Base-by-base conservation (phyloP, 345 rosid species). In the Boechera retrofracta region DNA sequence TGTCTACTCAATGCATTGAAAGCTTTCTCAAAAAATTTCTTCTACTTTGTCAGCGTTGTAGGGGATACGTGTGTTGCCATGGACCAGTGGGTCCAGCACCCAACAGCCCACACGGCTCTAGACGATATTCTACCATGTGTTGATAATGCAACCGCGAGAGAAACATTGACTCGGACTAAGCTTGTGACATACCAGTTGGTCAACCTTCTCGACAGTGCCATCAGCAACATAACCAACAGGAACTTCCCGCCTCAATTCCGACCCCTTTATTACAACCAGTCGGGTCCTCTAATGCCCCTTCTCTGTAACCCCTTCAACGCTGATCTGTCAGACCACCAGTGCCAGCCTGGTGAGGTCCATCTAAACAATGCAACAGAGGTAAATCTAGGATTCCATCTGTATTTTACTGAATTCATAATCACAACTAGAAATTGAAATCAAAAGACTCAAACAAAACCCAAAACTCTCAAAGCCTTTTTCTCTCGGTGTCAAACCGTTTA, bases 51-150 rank as follows among this genome's bases (percentile, higher is more conserved):
- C 70, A 95, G 99, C 71, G 97, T 86, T 77, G 86, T 85, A n/a
- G 96, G 86, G 47, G 99, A 93, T 84, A 75, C 99, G 0, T 95
- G 99, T 54, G 86, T 95, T 59, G 79, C 99, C 6, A 95, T 95
- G 99, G 94, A 91, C 56, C 85, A 95, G 56, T 95, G 98, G 98
- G 94, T 87, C 41, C 86, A 77, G 77, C 57, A 95, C 77, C 99
- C 99, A 7, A 86, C 88, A 47, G 94, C 94, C 5, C 90, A 89
- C 67, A 95, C 99, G 1, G 96, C 98, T 39, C 77, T 95, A 79
- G 98, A 95, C 65, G 97, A 95, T 67, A 88, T 95, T 32, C 86
- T 95, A 29, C 97, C 98, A 5, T 95, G 99, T 16, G 94, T 91
- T 64, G 99, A 95, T 84, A 92, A 92, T 44, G 84, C 93, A 54